These are phyloP conservation scores for Neurospora tetrasperma DNA, from an alignment of 495 filamentous ascomycete genomes.

Conservation along the genomic window DNA sequence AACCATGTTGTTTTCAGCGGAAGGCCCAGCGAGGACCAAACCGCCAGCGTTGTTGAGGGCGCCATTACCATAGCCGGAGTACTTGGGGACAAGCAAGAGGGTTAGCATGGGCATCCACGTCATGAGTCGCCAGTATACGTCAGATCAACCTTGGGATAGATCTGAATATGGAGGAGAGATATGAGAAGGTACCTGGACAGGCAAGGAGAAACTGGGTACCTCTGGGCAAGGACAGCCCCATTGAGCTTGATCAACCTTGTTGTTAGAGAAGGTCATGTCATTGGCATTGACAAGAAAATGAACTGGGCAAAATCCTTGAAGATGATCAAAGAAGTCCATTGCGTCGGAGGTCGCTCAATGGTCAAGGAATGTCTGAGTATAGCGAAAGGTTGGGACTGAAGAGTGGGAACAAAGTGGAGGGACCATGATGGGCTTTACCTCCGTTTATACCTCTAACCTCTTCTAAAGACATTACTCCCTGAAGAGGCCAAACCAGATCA, in stretches of 20 bases:
- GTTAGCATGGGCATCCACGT: background rate
- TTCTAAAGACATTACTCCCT: background rate
- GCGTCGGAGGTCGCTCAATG: background rate
- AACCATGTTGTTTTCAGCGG: too few relatives aligned
- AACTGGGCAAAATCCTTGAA: background rate
- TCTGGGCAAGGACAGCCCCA: background rate
- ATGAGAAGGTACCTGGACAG: background rate
- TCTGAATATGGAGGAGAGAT: background rate
- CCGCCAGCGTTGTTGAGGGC: background rate
- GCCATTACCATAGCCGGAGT: background rate
- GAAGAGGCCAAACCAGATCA: background rate
- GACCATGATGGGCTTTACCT: background rate
- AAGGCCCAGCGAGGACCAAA: too few relatives aligned
- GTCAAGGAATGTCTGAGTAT: background rate
- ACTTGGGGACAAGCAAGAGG: background rate
- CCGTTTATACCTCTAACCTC: background rate
- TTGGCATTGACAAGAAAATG: background rate
- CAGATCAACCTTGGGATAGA: background rate
- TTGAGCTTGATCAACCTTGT: fast-evolving
- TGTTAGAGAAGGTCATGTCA: background rate
- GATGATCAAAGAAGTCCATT: background rate
- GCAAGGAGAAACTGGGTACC: background rate
- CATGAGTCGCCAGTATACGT: background rate
- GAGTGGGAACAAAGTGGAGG: background rate
- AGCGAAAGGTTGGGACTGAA: background rate